Base-by-base conservation (phyloP, 2,329 filamentous ascomycete genomes). In the Septoria linicola region DNA sequence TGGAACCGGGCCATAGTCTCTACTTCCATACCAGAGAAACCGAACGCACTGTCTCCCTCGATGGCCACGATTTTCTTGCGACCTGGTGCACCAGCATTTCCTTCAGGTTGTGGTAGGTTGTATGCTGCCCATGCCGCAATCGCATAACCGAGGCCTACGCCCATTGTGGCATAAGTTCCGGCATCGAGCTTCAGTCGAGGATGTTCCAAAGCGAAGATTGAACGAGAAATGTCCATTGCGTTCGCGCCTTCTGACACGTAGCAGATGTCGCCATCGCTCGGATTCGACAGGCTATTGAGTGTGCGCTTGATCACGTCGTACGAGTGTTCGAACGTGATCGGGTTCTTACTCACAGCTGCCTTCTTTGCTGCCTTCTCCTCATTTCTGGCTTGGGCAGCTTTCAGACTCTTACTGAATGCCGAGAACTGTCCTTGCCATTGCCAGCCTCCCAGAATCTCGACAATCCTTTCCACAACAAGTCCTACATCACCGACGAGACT, bases 161-260 rank as follows among this genome's bases (percentile, higher is more conserved):
- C 80, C 80, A 82, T 82, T 1, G 79, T 82, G 3, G 78, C 80
- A 53, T 80, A 76, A 0, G 79, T 81, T 1, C 79, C 79, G 2
- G 80, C 79, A 63, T 82, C 80, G 17, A 83, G 73, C 17, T 77
- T 73, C 13, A 79, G 72, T 14, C 80, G 74, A 2, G 79, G 79
- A 56, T 80, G 72, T 23, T 78, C 70, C 14, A 82, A 69, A 0
- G 76, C 72, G 60, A 82, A 82, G 36, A 75, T 70, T 10, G 75
- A 76, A 16, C 80, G 75, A 2, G 77, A 80, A 46, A 82, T 81
- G 57, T 82, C 80, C 80, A 82, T 83, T 5, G 79, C 80, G 59
- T 81, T 81, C 7, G 80, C 78, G 5, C 80, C 79, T 66, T 82
- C 79, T 1, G 77, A 79, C 30, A 82, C 69, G 54, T 81, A 82